phyloP scores from a whole-genome alignment of 768 basidiomycete species.

The Naganishia vishniacii region DNA sequence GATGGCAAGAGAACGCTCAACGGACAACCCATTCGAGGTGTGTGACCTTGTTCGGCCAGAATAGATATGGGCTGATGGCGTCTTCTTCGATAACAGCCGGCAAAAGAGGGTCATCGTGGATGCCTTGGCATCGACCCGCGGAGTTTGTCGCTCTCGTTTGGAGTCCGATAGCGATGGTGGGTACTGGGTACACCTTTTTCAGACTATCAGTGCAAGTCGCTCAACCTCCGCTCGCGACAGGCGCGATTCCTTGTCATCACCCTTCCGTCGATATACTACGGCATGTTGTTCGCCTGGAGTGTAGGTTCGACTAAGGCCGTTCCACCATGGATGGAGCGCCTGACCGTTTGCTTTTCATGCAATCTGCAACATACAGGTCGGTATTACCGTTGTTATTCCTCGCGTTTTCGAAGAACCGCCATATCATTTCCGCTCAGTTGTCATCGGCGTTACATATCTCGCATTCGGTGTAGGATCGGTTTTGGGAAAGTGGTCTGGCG shows the following conservation, averaged over 20 bases:
- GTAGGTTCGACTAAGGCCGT: neutral
- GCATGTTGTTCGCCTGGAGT: conserved; percentile 33
- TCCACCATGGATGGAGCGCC: too few relatives aligned
- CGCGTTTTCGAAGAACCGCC: conserved; percentile 32
- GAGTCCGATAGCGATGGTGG: conserved; percentile 31
- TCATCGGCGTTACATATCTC: conserved; percentile 32
- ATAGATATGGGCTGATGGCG: neutral
- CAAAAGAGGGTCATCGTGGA: conserved; percentile 31
- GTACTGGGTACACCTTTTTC: neutral
- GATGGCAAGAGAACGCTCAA: conserved; percentile 13
- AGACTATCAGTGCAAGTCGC: too few relatives aligned
- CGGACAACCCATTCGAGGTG: conserved; percentile 18
- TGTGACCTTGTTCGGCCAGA: neutral
- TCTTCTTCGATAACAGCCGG: neutral
- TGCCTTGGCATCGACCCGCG: conserved; percentile 35
- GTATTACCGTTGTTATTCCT: conserved; percentile 35
- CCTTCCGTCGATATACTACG: conserved; percentile 35
- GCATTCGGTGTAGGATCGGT: conserved; percentile 32
- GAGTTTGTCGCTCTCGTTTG: conserved; percentile 27
- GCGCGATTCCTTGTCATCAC: conserved; percentile 30
- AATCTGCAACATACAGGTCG: conserved; percentile 18
- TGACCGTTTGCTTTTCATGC: too few relatives aligned
- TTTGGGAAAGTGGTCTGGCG: conserved; percentile 35
- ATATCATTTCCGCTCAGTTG: conserved; percentile 30
- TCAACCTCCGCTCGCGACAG: neutral